Evolutionary conservation across 2,329 filamentous ascomycete species (phyloP), one percentile per base, ranked within the genome.

Genomic region (Dactylonectria macrodidyma): DNA sequence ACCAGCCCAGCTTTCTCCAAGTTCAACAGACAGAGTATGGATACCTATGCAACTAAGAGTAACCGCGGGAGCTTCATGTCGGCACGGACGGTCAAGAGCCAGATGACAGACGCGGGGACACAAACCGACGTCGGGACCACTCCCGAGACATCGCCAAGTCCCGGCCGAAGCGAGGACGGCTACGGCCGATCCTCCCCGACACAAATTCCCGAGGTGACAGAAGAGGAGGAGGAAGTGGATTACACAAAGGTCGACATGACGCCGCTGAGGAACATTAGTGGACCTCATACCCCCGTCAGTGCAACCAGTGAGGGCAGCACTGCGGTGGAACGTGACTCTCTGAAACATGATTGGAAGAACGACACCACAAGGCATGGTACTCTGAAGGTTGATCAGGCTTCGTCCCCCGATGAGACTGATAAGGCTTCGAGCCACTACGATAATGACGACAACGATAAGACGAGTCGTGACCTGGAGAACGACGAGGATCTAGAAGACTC

Each of bases 61-160:
- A 90, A 92, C 74, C 86, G 92, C 61, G 91, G 89, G 71, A 97
- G 94, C 80, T 94, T 89, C 72, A 93, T 94, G 84, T 91, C 92
- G 1, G 88, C 88, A 19, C 90, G 87, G 76, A 92, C 90, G 19
- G 91, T 92, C 75, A 87, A 89, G 70, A 92, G 88, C 22, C 90
- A 91, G 30, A 89, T 92, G 79, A 96, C 92, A 10, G 90, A 91
- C 70, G 90, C 91, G 30, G 88, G 84, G 46, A 92, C 89, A 1
- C 91, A 92, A 79, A 92, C 89, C 19, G 86, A 87, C 44, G 82
- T 83, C n/a, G 78, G 81, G 73, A 84, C 79, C 74, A 90, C 83
- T 67, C 86, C 87, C 62, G 84, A 82, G 73, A 90, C 84, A 65
- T 88, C 83, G 24, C 89, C 85, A 60, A 91, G 83, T 79, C 85